Conservation (phyloP, 305 asterid species). For the Fraxinus xanthoxyloides region DNA sequence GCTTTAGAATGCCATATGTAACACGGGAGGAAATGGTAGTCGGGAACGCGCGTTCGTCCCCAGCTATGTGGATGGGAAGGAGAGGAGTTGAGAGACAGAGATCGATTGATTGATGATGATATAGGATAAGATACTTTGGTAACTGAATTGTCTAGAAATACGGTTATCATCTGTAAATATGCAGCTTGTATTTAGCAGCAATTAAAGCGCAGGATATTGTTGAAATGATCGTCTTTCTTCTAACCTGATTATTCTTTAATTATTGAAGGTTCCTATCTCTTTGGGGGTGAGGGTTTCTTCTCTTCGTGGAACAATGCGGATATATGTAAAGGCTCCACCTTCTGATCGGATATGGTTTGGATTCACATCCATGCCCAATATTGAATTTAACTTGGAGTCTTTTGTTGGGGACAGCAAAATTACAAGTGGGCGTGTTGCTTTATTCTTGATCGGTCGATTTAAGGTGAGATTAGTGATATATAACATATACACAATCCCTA, state of each 20-base stretch:
- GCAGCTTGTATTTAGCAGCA: conserved; percentile 8
- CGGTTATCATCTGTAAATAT: not conserved
- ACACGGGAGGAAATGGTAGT: not conserved
- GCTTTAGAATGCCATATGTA: not conserved
- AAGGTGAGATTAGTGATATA: conserved; percentile 55
- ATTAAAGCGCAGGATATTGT: conserved; percentile 11
- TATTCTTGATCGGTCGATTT: conserved; percentile 67
- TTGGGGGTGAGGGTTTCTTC: conserved; percentile 73
- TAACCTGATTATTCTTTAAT: conserved; percentile 24
- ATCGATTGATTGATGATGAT: not conserved
- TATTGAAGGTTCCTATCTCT: conserved; percentile 77
- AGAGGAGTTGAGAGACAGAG: not conserved
- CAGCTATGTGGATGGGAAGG: not conserved
- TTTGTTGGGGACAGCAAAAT: conserved; percentile 80
- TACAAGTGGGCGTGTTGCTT: conserved; percentile 69
- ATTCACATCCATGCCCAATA: conserved; percentile 84
- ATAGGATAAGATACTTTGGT: not conserved
- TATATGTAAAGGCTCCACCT: conserved; percentile 89
- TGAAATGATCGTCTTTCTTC: conserved; percentile 1
- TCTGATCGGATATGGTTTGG: conserved; percentile 94
- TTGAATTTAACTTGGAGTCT: conserved; percentile 77
- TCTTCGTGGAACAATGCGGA: conserved; percentile 72
- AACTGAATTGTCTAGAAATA: not conserved
- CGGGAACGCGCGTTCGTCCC: not conserved
- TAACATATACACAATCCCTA: conserved; percentile 5